Percentiles rank a stretch among this genome's conserved stretches.
These are phyloP conservation scores for Fusarium sp. DNA, from an alignment of 2,329 filamentous ascomycete species.

Conservation along the genomic window DNA sequence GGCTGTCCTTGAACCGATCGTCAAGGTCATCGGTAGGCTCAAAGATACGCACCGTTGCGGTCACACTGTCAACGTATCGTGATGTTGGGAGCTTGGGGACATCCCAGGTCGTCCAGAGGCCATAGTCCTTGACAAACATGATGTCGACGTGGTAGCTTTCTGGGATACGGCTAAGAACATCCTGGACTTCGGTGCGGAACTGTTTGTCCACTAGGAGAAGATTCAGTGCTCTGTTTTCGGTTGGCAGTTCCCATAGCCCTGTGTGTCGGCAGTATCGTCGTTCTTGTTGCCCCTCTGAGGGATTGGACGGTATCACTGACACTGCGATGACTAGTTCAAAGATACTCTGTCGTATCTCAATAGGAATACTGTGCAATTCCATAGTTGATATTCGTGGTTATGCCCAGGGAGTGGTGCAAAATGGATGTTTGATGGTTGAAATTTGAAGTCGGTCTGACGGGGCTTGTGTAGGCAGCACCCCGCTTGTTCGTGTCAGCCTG, in stretches of 20 bases:
- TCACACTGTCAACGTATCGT: constrained; percentile 4
- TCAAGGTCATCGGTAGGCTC: constrained; percentile 2
- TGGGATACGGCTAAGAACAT: neutral
- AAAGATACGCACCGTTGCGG: constrained; percentile 13
- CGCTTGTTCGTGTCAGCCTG: neutral
- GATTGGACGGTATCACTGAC: neutral
- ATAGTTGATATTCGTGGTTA: neutral
- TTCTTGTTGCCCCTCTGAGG: constrained; percentile 1
- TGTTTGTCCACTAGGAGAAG: constrained; percentile 10
- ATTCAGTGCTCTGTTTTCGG: neutral
- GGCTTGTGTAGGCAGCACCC: neutral
- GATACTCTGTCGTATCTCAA: constrained; percentile 10
- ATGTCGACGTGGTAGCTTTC: constrained; percentile 15
- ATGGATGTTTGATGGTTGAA: neutral
- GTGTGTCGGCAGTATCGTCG: neutral
- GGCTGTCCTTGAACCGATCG: neutral
- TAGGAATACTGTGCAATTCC: neutral
- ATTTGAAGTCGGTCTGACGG: neutral
- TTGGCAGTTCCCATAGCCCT: neutral
- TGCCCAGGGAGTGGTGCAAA: neutral
- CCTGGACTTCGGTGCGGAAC: neutral
- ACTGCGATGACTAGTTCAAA: neutral
- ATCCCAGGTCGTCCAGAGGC: constrained; percentile 14
- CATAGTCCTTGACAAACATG: constrained; percentile 15
- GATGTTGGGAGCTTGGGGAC: neutral